phyloP scores from a whole-genome alignment of 2,329 filamentous ascomycete genomes.

The Neocucurbitaria cava region DNA sequence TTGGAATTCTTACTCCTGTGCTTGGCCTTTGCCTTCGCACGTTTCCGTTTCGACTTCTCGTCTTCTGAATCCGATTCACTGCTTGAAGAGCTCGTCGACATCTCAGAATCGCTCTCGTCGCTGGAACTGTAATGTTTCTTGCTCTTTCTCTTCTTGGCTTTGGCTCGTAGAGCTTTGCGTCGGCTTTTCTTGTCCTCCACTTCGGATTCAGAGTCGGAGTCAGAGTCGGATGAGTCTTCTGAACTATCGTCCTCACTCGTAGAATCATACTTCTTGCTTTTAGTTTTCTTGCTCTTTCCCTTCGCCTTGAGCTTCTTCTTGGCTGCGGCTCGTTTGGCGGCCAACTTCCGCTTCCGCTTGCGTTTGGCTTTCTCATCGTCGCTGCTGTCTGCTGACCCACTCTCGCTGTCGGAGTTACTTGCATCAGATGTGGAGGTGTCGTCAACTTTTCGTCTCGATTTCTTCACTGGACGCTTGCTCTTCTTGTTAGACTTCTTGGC shows the following conservation, averaged over 20 bases:
- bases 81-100: conserved; percentile 19
- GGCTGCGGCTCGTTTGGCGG: conserved; percentile 13
- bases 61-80: conserved; percentile 23
- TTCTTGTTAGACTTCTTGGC: conserved; percentile 19
- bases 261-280: conserved; percentile 25
- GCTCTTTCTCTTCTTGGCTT: conserved; percentile 30
- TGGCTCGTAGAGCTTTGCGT: conserved; percentile 23
- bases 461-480: conserved; percentile 19
- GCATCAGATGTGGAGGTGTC: conserved; percentile 31
- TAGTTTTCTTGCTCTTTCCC: conserved; percentile 31
- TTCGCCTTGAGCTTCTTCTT: conserved; percentile 32
- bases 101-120: conserved; percentile 20
- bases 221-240: conserved; percentile 21
- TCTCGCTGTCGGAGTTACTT: conserved; percentile 24
- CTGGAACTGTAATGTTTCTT: conserved; percentile 30
- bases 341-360: conserved; percentile 26
- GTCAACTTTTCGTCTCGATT: conserved; percentile 23
- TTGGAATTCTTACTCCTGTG: conserved; percentile 22
- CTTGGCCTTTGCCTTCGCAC: conserved; percentile 26
- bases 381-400: conserved; percentile 24
- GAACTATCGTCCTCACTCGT: conserved; percentile 25
- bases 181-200: conserved; percentile 16
- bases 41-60: conserved; percentile 23
- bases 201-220: conserved; percentile 24
- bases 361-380: conserved; percentile 33